Conservation (phyloP, 2,329 filamentous ascomycete species). For the Sphaerulina populicola region DNA sequence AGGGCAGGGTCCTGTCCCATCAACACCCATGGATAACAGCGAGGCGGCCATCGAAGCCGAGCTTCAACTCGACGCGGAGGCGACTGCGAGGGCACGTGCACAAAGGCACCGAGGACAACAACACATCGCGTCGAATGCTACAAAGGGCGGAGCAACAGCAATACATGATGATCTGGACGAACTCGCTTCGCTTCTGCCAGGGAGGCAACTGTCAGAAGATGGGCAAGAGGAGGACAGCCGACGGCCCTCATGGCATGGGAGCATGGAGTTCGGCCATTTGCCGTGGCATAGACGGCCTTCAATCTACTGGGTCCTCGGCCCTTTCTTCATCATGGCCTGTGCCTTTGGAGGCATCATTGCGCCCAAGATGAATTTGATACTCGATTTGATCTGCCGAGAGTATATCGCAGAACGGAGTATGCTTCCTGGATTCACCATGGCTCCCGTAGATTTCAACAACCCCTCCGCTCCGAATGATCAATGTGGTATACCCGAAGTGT, state of each 20-base stretch:
- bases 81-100: constrained; percentile 15
- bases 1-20: neutral
- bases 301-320: constrained; percentile 72
- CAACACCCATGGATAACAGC: constrained; percentile 25
- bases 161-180: constrained; percentile 20
- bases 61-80: constrained; percentile 27
- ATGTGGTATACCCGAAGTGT: constrained; percentile 71
- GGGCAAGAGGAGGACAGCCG: constrained; percentile 19
- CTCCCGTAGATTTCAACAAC: constrained; percentile 56
- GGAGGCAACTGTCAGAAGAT: constrained; percentile 4
- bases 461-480: constrained; percentile 58
- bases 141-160: constrained; percentile 22
- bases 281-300: constrained; percentile 58
- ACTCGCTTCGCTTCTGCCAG: constrained; percentile 22
- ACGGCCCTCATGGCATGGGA: constrained; percentile 21
- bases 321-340: constrained; percentile 72
- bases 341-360: constrained; percentile 81
- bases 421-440: constrained; percentile 49
- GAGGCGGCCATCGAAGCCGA: constrained; percentile 31
- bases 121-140: constrained; percentile 19
- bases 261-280: constrained; percentile 50
- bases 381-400: constrained; percentile 71
- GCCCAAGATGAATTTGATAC: constrained; percentile 78
- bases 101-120: constrained; percentile 12
- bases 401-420: constrained; percentile 64